These are phyloP conservation scores for Beverwykella pulmonaria DNA, from an alignment of 495 filamentous ascomycete genomes.

Conservation along the genomic window DNA sequence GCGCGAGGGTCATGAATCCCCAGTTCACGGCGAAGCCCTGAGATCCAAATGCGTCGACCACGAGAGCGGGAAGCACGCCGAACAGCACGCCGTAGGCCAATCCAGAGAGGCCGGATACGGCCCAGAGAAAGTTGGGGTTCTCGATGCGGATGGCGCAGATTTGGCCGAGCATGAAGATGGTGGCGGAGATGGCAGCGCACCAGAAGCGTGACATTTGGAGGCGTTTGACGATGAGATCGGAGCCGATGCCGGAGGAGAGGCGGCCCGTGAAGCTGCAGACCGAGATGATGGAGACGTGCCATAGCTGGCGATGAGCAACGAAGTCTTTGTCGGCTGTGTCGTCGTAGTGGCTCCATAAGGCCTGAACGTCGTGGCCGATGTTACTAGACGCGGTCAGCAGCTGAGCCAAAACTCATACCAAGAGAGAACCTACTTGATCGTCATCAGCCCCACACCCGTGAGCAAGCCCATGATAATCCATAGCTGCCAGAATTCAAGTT, in stretches of 20 bases:
- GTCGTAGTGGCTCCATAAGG: conserved; percentile 83
- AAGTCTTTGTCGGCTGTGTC: conserved; percentile 70
- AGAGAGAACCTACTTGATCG: conserved; percentile 81
- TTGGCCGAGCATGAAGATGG: conserved; percentile 80
- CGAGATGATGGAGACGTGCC: conserved; percentile 92
- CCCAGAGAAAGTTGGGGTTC: conserved; percentile 75
- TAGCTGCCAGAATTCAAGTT: conserved; percentile 85
- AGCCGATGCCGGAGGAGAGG: conserved; percentile 80
- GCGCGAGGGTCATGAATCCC: conserved; percentile 89
- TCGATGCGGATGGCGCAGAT: conserved; percentile 74
- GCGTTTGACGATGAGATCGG: conserved; percentile 81
- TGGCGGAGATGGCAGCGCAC: conserved; percentile 77
- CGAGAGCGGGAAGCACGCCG: conserved; percentile 89
- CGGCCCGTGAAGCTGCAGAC: conserved; percentile 81
- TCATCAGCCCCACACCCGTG: conserved; percentile 94
- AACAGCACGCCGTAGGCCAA: conserved; percentile 94
- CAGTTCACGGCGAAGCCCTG: conserved; percentile 71
- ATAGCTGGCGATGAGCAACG: conserved; percentile 79
- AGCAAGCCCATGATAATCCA: conserved; percentile 84
- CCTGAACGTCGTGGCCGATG: conserved; percentile 86
- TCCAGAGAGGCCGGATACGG: conserved; percentile 82
- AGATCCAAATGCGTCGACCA: conserved; percentile 89
- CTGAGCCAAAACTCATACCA: neutral
- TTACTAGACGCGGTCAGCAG: conserved; percentile 60
- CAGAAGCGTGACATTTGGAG: conserved; percentile 81